Evolutionary conservation across 1,139 yeast species (phyloP), one percentile per base, ranked within the genome.

Genomic region (Taiozyma onychis): DNA sequence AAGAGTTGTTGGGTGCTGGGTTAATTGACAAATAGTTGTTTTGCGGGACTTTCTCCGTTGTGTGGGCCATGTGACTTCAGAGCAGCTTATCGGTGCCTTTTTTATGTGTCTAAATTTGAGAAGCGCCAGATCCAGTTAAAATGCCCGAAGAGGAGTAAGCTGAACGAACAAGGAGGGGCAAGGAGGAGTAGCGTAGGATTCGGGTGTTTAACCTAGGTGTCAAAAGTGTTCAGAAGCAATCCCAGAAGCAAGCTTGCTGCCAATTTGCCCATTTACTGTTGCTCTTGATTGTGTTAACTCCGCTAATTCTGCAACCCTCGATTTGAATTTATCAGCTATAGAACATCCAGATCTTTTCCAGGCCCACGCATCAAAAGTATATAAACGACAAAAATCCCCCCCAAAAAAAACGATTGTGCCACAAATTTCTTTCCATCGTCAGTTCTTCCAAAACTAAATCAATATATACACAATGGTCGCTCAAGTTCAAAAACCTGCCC

Each of bases 401-500:
- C 22, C 3, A 18, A 35, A 21, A 37, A 37, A 37, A 37, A 37
- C 4, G 10, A 11, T 13, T 9, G 7, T 37, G 41, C 41, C 41
- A 37, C 41, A 18, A 18, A 9, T 37, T 37, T 18, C 14, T 16
- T 6, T 13, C n/a, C 39, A 3, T 37, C 21, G n/a, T 16, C 24
- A 37, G 41, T 37, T 37, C 13, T 13, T 5, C 41, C 24, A 37
- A 37, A 35, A 35, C 39, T 35, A 37, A 10, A 37, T 18, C 13
- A 16, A 37, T 14, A 37, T 5, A 37, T 37, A 44, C 53, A 64
- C 53, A 77, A 89, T 89, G 96, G 93, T 85, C 71, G 91, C 96
- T 59, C 76, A 77, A 67, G 87, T 90, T 68, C 96, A 88, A 78
- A 85, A 88, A 72, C 96, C 91, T 71, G 99, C 99, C 68, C 99